A percentile compares a stretch with the other conserved stretches of the same genome.
These are phyloP conservation scores for Saccharomycopsis vini DNA, from an alignment of 805 yeast species.

Conservation along the genomic window DNA sequence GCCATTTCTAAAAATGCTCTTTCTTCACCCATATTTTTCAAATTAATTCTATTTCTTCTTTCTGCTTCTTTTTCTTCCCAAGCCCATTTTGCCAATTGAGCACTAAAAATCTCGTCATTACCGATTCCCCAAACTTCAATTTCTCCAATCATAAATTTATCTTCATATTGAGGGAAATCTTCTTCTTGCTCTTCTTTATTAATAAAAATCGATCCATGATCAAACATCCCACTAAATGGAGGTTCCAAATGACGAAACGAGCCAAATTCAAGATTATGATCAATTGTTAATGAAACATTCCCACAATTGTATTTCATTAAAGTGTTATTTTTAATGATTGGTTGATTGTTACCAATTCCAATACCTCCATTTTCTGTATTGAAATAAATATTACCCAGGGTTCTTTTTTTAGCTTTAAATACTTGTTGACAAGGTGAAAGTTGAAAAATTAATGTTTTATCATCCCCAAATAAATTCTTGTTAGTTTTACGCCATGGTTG, in stretches of 20 bases:
- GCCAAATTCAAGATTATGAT: conserved; percentile 70
- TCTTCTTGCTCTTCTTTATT: too few relatives aligned
- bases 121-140: conserved; percentile 94
- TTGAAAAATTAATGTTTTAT: conserved; percentile 48
- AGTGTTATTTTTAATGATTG: conserved; percentile 37
- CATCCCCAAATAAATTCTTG: conserved; percentile 64
- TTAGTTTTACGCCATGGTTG: conserved; percentile 75
- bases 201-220: conserved; percentile 26
- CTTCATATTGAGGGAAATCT: conserved; percentile 63
- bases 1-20: conserved; percentile 61
- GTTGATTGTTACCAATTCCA: conserved; percentile 72
- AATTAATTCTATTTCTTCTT: conserved; percentile 63
- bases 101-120: conserved; percentile 62
- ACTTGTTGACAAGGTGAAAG: conserved; percentile 57
- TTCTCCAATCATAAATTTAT: conserved; percentile 60
- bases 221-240: conserved; percentile 33
- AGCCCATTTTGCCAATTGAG: conserved; percentile 72
- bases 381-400: conserved; percentile 50
- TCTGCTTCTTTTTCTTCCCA: conserved; percentile 88
- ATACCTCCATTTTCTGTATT: conserved; percentile 70
- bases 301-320: conserved; percentile 52
- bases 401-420: conserved; percentile 31
- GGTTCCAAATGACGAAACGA: conserved; percentile 64
- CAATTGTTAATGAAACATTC: conserved; percentile 70
- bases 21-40: conserved; percentile 65